Evolutionary conservation across 371 early-diverging fungal genomes (phyloP), one percentile per base, ranked within the genome.

Genomic region (Lichtheimia corymbifera): DNA sequence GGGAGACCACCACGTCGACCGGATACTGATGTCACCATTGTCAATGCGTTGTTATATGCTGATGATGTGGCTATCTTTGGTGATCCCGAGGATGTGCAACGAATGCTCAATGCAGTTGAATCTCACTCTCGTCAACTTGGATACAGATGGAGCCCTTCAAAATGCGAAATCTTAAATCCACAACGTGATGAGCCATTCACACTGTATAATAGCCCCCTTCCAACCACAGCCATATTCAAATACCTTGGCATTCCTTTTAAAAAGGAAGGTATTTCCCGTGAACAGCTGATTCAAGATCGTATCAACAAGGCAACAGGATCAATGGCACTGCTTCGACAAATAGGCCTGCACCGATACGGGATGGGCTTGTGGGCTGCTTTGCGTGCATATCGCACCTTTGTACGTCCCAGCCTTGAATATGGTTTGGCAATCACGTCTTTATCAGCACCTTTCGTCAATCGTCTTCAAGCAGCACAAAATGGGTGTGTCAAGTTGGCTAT

Each of bases 41-140:
- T 61, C 41, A 57, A 55, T 43, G 50, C 50, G 4, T 43, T 71
- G 0, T 45, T 64, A 2, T 67, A 59, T 18, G 64, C 64, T 5
- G 63, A 62, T 59, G 67, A 65, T 50, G 68, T 67, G 0, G 72
- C 51, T 1, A 14, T 72, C 0, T 59, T 72, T 42, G 63, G 62
- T 12, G 13, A 28, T 0, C 12, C 28, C 0, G 49, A 18, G 9
- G 47, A 53, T 11, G 43, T 64, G 3, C 50, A 5, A 3, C 30
- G 18, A 3, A 43, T 73, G 41, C 43, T 73, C 5, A 12, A 27
- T 4, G 12, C 11, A 1, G 59, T 43, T 15, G 65, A 64, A 55
- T 20, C 17, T 0, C 67, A 73, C 27, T 61, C 55, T 1, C 14
- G 3, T 4, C 13, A 14, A 40, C 52, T 61, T 5, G 66, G 67